Evolutionary conservation across 495 filamentous ascomycete species (phyloP).

Genomic region (Aspergillus avenaceus): DNA sequence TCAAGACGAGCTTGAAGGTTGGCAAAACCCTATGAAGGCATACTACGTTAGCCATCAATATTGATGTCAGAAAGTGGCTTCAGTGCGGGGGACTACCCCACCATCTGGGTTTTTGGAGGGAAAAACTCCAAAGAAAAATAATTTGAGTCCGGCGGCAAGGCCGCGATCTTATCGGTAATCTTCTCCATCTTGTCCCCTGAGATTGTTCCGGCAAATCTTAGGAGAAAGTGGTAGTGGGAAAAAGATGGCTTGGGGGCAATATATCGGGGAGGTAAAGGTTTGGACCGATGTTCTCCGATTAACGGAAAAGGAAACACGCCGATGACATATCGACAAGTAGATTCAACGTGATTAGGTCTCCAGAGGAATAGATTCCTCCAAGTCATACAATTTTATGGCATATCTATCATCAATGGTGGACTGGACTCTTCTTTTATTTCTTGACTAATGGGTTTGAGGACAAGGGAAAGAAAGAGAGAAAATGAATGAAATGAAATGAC

Average conservation of each 20-base stretch:
- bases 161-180: slow-evolving; percentile 94
- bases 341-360: not conserved
- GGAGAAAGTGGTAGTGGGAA: not conserved
- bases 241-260: not conserved
- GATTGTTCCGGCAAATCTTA: not conserved
- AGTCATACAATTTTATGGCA: not conserved
- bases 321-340: not conserved
- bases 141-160: slow-evolving; percentile 70
- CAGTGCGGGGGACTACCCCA: slow-evolving; percentile 36
- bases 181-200: slow-evolving; percentile 62
- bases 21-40: slow-evolving; percentile 61
- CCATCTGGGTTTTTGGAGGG: slow-evolving; percentile 92
- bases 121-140: slow-evolving; percentile 99
- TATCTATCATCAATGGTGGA: too few species aligned
- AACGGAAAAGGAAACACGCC: slow-evolving; percentile 6
- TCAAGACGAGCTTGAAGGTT: slow-evolving; percentile 91
- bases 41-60: slow-evolving; percentile 14
- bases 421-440: too few species aligned
- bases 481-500: not conserved
- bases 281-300: slow-evolving; percentile 5
- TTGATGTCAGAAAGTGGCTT: not conserved
- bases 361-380: not conserved
- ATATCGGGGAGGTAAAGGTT: not conserved
- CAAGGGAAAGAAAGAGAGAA: not conserved
- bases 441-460: too few species aligned